Base-by-base conservation (phyloP, 2,329 filamentous ascomycete genomes). In the Ascocoryne sarcoides region DNA sequence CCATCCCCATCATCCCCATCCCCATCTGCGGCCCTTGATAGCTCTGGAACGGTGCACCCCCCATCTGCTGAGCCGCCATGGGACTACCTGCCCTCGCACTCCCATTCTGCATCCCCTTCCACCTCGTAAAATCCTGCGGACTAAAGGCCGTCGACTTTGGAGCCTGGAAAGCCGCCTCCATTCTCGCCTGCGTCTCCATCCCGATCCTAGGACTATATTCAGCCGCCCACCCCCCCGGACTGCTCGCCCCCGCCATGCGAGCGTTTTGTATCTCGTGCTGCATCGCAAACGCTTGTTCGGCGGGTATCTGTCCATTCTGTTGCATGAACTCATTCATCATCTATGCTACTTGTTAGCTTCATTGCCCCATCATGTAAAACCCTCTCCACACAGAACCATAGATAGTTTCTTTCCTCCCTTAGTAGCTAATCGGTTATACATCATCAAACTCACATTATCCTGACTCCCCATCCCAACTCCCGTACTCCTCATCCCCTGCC, bases 241-340 rank as follows among this genome's bases (percentile, higher is more conserved):
- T 58, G 16, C 54, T 51, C 18, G 53, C 51, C 15, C 47, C 43
- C 20, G 52, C 49, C 47, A 57, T 52, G 10, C 44, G 49, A 23
- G 36, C 46, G 12, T 48, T 53, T 17, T 56, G 54, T 10, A 57
- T 40, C 33, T 57, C 51, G 26, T 58, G 56, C 37, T 56, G 56
- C 56, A 60, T 56, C 9, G 51, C 51, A 19, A 61, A 59, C 4
- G 50, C 49, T 26, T 7, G 7, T 45, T 60, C 59, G 8, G 72
- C 69, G 8, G 72, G 69, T 20, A 82, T 60, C 50, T 76, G 75
- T 21, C 69, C 79, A 40, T 76, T 77, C 58, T 92, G 83, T 60
- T 94, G 87, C 56, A 94, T 74, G 61, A 95, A 95, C 45, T 87
- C 82, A 58, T 93, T 88, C 78, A 95, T 85, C 82, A 90, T 88